Conservation (phyloP, 1,139 yeast genomes). For the Sugiyamaella neomexicana region DNA sequence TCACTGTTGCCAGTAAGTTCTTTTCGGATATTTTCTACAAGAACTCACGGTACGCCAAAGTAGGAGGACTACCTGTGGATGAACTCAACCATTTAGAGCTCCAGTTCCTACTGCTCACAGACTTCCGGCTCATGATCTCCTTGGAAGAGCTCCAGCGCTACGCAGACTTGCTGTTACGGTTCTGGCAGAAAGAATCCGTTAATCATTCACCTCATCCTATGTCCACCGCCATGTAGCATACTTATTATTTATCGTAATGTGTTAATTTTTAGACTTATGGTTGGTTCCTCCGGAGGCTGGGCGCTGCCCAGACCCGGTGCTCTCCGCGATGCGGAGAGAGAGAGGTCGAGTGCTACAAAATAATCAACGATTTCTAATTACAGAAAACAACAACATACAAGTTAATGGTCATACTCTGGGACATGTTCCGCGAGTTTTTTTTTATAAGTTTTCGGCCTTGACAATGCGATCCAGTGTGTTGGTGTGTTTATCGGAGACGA, state of each 20-base stretch:
- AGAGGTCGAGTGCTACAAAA: slow-evolving; percentile 8
- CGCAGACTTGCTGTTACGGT: slow-evolving; percentile 80
- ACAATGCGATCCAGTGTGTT: slow-evolving; percentile 2
- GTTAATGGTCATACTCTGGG: slow-evolving; percentile 12
- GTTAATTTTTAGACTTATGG: neutral
- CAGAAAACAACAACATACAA: slow-evolving; percentile 17
- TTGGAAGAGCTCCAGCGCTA: slow-evolving; percentile 89
- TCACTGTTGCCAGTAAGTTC: slow-evolving; percentile 93
- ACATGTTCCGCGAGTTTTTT: slow-evolving; percentile 5
- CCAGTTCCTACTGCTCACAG: slow-evolving; percentile 80
- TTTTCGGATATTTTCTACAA: slow-evolving; percentile 95
- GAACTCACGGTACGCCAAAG: slow-evolving; percentile 93
- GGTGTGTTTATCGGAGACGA: slow-evolving; percentile 46
- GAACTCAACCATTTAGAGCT: slow-evolving; percentile 90
- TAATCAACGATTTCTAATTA: slow-evolving; percentile 15
- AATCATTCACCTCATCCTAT: slow-evolving; percentile 11
- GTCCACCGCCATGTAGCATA: slow-evolving; percentile 13
- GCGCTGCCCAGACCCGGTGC: neutral
- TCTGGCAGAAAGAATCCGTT: slow-evolving; percentile 54
- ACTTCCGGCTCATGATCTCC: slow-evolving; percentile 82
- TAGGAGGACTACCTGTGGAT: slow-evolving; percentile 93
- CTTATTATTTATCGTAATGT: slow-evolving; percentile 12
- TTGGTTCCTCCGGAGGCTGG: neutral
- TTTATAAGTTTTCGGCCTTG: slow-evolving; percentile 10
- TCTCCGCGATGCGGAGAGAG: neutral